phyloP scores from a whole-genome alignment of 2,329 filamentous ascomycete genomes.

The Microdochium bolleyi region DNA sequence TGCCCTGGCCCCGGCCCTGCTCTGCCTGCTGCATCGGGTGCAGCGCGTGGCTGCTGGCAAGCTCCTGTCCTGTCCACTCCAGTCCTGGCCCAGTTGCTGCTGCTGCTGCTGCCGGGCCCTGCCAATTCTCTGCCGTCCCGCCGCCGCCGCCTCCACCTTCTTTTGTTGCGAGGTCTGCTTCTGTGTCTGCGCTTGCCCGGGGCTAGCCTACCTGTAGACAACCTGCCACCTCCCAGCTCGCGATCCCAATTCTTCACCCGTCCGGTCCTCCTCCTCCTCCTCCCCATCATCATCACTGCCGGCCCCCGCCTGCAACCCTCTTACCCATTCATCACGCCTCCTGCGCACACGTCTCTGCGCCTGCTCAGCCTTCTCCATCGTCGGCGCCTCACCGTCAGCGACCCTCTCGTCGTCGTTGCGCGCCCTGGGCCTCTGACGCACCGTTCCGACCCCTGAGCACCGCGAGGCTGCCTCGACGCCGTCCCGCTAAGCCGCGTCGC shows the following conservation, averaged over 20 bases:
- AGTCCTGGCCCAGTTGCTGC: too few relatives aligned
- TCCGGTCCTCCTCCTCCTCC: not conserved
- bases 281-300: not conserved
- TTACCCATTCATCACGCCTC: not conserved
- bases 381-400: not conserved
- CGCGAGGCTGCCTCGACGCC: not conserved
- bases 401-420: not conserved
- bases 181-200: not conserved
- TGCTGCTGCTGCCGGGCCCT: not conserved
- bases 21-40: not conserved
- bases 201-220: not conserved
- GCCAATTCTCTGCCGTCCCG: slow-evolving; percentile 1
- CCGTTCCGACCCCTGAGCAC: not conserved
- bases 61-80: not conserved
- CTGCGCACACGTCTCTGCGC: not conserved
- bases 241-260: not conserved
- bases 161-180: not conserved
- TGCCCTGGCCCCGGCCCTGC: not conserved
- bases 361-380: not conserved
- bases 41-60: not conserved
- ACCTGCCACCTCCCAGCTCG: not conserved
- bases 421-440: not conserved
- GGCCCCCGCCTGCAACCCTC: not conserved
- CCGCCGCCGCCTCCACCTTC: not conserved
- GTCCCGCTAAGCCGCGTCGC: not conserved